These are phyloP conservation scores for Sporisorium graminicola DNA, from an alignment of 1,284 basidiomycete species.

Conservation along the genomic window DNA sequence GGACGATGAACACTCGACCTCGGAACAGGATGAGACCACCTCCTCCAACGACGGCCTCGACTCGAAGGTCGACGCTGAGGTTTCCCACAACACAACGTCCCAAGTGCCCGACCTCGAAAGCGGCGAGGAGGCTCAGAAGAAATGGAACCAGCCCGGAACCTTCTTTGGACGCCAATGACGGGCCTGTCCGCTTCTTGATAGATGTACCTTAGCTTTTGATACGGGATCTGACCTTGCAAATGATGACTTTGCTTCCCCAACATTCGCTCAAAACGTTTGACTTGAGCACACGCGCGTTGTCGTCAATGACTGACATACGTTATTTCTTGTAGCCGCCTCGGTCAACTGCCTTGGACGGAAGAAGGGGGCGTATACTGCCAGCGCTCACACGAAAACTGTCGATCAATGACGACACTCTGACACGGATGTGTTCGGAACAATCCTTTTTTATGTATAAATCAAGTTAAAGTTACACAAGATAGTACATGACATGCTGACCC, in stretches of 20 bases:
- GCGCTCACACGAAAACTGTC: no score
- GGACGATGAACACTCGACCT: conserved; percentile 7
- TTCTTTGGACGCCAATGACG: conserved; percentile 20
- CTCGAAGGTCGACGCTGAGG: conserved; percentile 9
- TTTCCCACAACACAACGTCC: neutral
- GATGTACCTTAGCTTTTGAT: neutral
- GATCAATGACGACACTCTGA: no score
- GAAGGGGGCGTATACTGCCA: no score
- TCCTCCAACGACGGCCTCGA: conserved; percentile 12
- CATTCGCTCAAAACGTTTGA: neutral
- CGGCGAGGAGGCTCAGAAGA: conserved; percentile 12
- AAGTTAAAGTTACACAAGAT: no score
- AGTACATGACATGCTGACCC: neutral
- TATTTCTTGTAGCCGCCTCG: no score
- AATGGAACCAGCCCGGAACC: conserved; percentile 28
- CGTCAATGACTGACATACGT: no score
- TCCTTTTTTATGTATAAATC: conserved; percentile 10
- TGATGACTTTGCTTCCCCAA: neutral
- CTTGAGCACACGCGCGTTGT: no score
- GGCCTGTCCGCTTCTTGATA: neutral
- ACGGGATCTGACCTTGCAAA: neutral
- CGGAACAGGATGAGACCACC: conserved; percentile 12
- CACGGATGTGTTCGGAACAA: neutral
- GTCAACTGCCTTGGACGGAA: no score
- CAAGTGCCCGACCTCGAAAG: conserved; percentile 25